phyloP scores from a whole-genome alignment of 2,329 filamentous ascomycete genomes.

The Cyclaneusma minus region DNA sequence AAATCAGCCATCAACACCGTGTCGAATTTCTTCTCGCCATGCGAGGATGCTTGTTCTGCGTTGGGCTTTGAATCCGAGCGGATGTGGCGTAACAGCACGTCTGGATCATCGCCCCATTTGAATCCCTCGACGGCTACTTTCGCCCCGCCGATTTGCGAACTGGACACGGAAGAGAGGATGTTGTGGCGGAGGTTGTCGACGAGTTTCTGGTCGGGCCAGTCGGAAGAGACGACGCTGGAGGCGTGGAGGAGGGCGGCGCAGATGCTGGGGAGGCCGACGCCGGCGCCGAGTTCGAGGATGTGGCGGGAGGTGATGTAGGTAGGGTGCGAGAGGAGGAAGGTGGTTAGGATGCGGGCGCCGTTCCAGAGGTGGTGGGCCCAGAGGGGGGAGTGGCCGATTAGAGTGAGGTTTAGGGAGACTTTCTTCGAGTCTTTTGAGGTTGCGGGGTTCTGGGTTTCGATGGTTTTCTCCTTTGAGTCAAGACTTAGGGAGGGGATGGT shows the following conservation, averaged over 20 bases:
- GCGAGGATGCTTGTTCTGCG: too few species aligned
- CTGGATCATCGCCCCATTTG: slow-evolving; percentile 62
- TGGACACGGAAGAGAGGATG: slow-evolving; percentile 30
- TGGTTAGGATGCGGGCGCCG: slow-evolving; percentile 61
- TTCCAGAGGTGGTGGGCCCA: slow-evolving; percentile 93
- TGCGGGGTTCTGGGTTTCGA: too few species aligned
- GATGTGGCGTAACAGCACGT: slow-evolving; percentile 41
- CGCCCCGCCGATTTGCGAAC: not conserved
- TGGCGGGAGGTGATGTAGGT: slow-evolving; percentile 46
- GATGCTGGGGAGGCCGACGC: slow-evolving; percentile 70
- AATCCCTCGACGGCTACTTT: slow-evolving; percentile 53
- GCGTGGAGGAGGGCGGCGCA: slow-evolving; percentile 63
- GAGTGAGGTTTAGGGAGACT: slow-evolving; percentile 57
- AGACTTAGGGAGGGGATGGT: too few species aligned
- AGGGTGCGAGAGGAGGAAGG: slow-evolving; percentile 61
- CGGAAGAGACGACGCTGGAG: slow-evolving; percentile 59
- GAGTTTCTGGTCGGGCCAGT: slow-evolving; percentile 79
- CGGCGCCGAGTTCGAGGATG: slow-evolving; percentile 82
- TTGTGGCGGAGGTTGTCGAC: slow-evolving; percentile 68
- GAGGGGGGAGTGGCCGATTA: slow-evolving; percentile 76
- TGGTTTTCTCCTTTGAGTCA: too few species aligned
- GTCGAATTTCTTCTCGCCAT: slow-evolving; percentile 55
- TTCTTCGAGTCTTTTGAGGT: slow-evolving; percentile 19
- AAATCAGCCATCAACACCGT: slow-evolving; percentile 76
- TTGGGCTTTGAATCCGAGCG: slow-evolving; percentile 18